Base-by-base conservation (phyloP, 441 rosid species). In the Croton setiger region DNA sequence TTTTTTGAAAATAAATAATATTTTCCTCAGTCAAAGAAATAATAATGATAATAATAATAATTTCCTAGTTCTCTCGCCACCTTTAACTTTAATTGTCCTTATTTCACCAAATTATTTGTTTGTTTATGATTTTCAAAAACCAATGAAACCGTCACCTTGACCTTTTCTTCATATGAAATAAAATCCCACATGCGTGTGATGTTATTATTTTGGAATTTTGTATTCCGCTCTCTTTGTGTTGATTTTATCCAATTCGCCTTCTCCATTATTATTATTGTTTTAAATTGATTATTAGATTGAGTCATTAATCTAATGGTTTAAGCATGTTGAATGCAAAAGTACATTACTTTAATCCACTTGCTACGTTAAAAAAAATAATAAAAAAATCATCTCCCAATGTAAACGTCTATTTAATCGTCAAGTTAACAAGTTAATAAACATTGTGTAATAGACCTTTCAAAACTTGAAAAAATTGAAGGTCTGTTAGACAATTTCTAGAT, bases 91-190 rank as follows among this genome's bases (percentile, higher is more conserved):
- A 20, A 27, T 14, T 44, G 53, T 20, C 15, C 4, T 23, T 20
- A 36, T 48, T 72, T 60, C 33, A 66, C 67, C 70, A 53, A 53
- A 21, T 21, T 20, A 8, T 53, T 53, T 53, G 33, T 53, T 21
- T 53, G 57, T 20, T 53, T 21, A 53, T 53, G 1, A 27, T 27
- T 55, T 27, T 55, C 37, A 55, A 55, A 55, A 55, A 23, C 37
- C 55, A n/a, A 60, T 70, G 71, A 53, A 70, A 75, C 74, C 74
- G 64, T 60, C 74, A 36, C 1, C 18, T 64, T 59, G 67, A 27
- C 63, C 39, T 64, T 70, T 65, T 58, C 33, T 48, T 54, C 7
- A 37, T 51, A 44, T 52, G 70, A 44, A 45, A 65, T 23, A 66
- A 31, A 60, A 55, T 35, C 3, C 49, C 73, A 37, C 71, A 70